Base-by-base conservation (phyloP, 2,329 filamentous ascomycete species). In the Exophiala lecanii-corni region DNA sequence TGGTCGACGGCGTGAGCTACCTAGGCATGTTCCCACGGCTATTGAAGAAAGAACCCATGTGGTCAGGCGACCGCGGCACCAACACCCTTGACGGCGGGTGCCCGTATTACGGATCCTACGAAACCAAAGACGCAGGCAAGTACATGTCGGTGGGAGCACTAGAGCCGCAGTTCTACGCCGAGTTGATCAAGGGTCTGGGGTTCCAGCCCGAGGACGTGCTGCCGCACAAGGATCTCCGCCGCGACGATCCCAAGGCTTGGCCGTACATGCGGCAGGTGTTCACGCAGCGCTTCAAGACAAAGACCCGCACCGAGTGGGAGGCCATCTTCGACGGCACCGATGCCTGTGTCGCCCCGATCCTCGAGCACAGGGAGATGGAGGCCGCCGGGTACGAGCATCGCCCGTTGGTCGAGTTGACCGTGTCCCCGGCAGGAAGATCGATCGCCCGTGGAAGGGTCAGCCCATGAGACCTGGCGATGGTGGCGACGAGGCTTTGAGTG, bases 141-240 rank as follows among this genome's bases (percentile, higher is more conserved):
- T 92, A 81, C 61, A 82, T 96, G 73, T 84, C 89, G 9, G 85
- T 96, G n/a, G 91, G 91, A 1, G 86, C 89, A 9, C 68, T 97
- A 18, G 91, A 97, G 69, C 86, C 86, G 40, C 83, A 86, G 48
- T 97, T 97, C 66, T 96, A 86, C 62, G 68, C 64, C 2, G 73
- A 67, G 1, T 67, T 97, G 40, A 53, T 94, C 6, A 70, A 74
- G 46, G 82, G 86, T 0, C 64, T 96, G 30, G 76, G 72, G 0
- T 68, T 95, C 9, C 65, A 63, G 4, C 65, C 67, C 9, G 57
- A 57, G 2, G 62, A 68, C 7, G 47, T 68, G 25, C 65, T 77
- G 9, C 62, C 68, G 1, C 40, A 48, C 2, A 36, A 63, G 18
- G 69, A 64, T 2, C 40, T 55, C 30, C 75, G 78, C 60, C 70